Evolutionary conservation across 441 rosid species (phyloP), one percentile per base, ranked within the genome.

Genomic region (Aleurites moluccanus): DNA sequence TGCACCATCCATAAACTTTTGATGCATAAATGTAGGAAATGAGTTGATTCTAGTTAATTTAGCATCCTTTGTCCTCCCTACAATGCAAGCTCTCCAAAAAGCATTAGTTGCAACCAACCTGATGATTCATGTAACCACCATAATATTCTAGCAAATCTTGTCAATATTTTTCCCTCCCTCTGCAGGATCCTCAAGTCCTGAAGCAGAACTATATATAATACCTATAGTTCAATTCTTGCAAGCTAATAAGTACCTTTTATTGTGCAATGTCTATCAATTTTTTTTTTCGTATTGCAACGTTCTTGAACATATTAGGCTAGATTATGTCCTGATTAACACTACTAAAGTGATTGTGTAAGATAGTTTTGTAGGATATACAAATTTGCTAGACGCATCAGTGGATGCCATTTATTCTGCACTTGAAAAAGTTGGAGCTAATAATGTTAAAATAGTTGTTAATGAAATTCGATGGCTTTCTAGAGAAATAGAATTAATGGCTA

Each of bases 381-480:
- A 68, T 72, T 16, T 72, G 42, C 71, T 74, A 4, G 79, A 75
- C 13, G 75, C 75, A 1, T 56, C 16, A 7, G 40, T 65, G 0
- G 80, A 69, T 38, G 69, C 75, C 0, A 40, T 72, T 9, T 56
- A 74, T 44, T 53, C 65, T 0, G 76, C 83, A 0, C 47, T 47
- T 0, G 77, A 79, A 63, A 80, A 72, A n/a, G 52, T 40, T 0
- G 79, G 74, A 2, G 73, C 50, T 13, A 23, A n/a, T 1, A n/a
- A 14, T 23, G 64, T 76, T 6, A 63, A 15, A 3, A 30, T 79
- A 33, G 21, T 64, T 10, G 59, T 76, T 0, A 23, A 69, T 1
- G 82, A 79, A 45, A 76, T 65, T n/a, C 72, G 82, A 35, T 76
- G 85, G 78, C 80, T 79, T 0, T 66, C 74, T 2, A 27, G 10